phyloP scores from a whole-genome alignment of 495 filamentous ascomycete species.

The Talaromyces liani region DNA sequence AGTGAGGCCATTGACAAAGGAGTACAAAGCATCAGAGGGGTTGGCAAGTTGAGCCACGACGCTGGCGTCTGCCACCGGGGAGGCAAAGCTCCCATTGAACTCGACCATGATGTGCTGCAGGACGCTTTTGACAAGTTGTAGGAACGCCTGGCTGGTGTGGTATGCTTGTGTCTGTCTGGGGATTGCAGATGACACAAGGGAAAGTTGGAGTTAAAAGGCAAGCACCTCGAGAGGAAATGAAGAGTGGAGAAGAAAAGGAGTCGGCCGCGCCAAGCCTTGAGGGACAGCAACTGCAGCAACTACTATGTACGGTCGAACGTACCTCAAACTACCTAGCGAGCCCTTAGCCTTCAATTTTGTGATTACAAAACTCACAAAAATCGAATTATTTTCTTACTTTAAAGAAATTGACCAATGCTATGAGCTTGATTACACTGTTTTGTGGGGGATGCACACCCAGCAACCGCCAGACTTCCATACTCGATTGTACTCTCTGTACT shows the following conservation, averaged over 20 bases:
- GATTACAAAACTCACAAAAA: not conserved
- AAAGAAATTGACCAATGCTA: not conserved
- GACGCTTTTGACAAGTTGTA: not conserved
- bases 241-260: constrained; percentile 15
- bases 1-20: constrained; percentile 48
- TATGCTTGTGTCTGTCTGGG: not conserved
- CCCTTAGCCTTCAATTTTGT: not conserved
- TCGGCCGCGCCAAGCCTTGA: constrained; percentile 1
- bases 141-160: not conserved
- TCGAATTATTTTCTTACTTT: not conserved
- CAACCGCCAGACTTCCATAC: not conserved
- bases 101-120: constrained; percentile 43
- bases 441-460: not conserved
- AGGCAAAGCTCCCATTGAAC: constrained; percentile 65
- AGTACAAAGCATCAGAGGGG: constrained; percentile 31
- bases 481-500: not conserved
- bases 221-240: constrained; percentile 13
- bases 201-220: constrained; percentile 9
- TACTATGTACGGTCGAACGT: too few relatives aligned
- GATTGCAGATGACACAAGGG: not conserved
- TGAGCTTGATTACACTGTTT: not conserved
- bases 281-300: not conserved
- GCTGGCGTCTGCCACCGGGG: constrained; percentile 64
- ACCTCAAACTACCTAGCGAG: not conserved
- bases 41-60: constrained; percentile 40